Evolutionary conservation across 495 filamentous ascomycete species (phyloP).

Genomic region (Ramalina intermedia): DNA sequence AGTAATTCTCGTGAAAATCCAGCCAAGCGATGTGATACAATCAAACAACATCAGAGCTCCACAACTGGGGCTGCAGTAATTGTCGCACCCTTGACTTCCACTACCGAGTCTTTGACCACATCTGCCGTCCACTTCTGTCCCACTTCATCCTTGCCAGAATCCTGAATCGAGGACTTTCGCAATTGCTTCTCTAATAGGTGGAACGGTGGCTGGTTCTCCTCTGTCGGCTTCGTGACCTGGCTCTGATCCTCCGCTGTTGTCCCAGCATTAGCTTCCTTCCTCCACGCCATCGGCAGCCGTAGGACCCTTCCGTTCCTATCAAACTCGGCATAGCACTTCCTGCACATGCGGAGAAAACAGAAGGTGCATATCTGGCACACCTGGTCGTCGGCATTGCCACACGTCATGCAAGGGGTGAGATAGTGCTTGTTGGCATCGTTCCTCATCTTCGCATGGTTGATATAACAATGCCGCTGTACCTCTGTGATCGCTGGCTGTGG

Average conservation of each 20-base stretch:
- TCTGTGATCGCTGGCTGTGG: slow-evolving; percentile 23
- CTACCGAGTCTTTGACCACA: neutral
- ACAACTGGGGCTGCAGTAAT: too few relatives aligned
- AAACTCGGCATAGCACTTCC: slow-evolving; percentile 24
- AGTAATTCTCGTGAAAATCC: too few relatives aligned
- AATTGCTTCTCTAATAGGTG: neutral
- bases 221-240: neutral
- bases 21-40: too few relatives aligned
- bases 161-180: neutral
- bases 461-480: slow-evolving; percentile 31
- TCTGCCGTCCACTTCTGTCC: neutral
- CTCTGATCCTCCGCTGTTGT: neutral
- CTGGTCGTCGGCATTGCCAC: slow-evolving; percentile 29
- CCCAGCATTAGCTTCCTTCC: neutral
- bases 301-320: slow-evolving; percentile 17
- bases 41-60: too few relatives aligned
- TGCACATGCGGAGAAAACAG: slow-evolving; percentile 34
- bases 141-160: neutral
- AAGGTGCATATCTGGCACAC: slow-evolving; percentile 33
- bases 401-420: slow-evolving; percentile 36
- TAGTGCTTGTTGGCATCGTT: slow-evolving; percentile 30
- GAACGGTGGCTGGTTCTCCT: too few relatives aligned
- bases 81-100: neutral
- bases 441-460: slow-evolving; percentile 30
- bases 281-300: neutral